Base-by-base conservation (phyloP, 129 eudicot species). In the Tagetes erecta region DNA sequence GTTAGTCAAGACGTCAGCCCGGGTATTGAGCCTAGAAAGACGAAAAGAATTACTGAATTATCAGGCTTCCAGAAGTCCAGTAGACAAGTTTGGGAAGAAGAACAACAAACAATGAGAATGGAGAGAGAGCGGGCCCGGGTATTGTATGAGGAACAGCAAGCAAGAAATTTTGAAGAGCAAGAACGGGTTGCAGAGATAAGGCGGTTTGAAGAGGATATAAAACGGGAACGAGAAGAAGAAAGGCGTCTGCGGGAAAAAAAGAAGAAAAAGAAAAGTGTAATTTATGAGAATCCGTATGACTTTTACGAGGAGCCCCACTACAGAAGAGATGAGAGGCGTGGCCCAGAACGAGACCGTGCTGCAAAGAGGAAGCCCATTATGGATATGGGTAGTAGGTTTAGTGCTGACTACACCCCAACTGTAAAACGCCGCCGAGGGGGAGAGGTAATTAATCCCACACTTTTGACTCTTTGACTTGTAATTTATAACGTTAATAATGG, bases 391-490 rank as follows among this genome's bases (percentile, higher is more conserved):
- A 75, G 81, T 76, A 80, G 87, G 73, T 84, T 69, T 67, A 81
- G 78, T 80, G 84, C 86, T 0, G 96, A 90, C 5, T 80, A 71
- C 76, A 73, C 74, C 70, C 88, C 83, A 3, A 78, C 91, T 42
- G 74, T 85, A 65, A 93, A 93, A 57, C 92, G 98, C 41, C 96
- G 96, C 20, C 85, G 91, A 51, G 98, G 98, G 30, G 98, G 98
- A 80, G 96, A 90, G 98, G 98, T 93, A 76, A 87, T 67, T 77
- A 34, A 34, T 68, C 40, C 53, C 35, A 6, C 8, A 40, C 37
- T 10, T 4, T 55, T 66, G 41, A 39, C 42, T 62, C 8, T 59
- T n/a, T 64, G 64, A 56, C 36, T 37, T 38, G 41, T 52, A 66
- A 73, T 8, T 60, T 42, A 8, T 41, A n/a, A 8, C 31, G 67